These are phyloP conservation scores for Orbilia javanica DNA, from an alignment of 2,329 filamentous ascomycete genomes.

Conservation along the genomic window DNA sequence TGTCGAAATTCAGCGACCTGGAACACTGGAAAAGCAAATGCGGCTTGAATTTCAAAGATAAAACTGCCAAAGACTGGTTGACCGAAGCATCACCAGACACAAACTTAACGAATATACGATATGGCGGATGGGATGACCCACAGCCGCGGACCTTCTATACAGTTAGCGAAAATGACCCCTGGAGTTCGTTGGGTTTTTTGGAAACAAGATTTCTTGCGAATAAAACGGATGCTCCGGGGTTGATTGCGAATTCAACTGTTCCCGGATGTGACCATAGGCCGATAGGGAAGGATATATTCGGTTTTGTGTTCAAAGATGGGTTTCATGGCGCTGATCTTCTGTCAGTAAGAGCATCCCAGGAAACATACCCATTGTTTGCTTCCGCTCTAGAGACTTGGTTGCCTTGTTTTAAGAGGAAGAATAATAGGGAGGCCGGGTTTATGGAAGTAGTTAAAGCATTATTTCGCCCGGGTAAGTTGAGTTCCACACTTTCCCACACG, in stretches of 20 bases:
- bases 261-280: constrained; percentile 67
- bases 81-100: constrained; percentile 65
- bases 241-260: constrained; percentile 65
- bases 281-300: constrained; percentile 66
- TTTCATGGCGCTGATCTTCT: constrained; percentile 68
- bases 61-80: constrained; percentile 62
- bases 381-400: constrained; percentile 42
- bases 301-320: constrained; percentile 67
- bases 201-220: constrained; percentile 60
- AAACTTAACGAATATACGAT: constrained; percentile 66
- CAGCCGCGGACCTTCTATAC: constrained; percentile 51
- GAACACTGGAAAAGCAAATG: constrained; percentile 67
- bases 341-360: constrained; percentile 44
- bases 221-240: constrained; percentile 65
- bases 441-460: not conserved
- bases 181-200: constrained; percentile 68
- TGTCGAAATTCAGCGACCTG: constrained; percentile 68
- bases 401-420: constrained; percentile 19
- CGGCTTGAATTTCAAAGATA: constrained; percentile 68
- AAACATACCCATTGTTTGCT: constrained; percentile 12
- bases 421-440: too few species aligned
- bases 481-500: too few species aligned
- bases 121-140: constrained; percentile 67
- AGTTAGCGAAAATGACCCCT: constrained; percentile 70
- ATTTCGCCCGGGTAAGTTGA: not conserved